Conservation (phyloP, 306 rosid species). For the Betula pendula region DNA sequence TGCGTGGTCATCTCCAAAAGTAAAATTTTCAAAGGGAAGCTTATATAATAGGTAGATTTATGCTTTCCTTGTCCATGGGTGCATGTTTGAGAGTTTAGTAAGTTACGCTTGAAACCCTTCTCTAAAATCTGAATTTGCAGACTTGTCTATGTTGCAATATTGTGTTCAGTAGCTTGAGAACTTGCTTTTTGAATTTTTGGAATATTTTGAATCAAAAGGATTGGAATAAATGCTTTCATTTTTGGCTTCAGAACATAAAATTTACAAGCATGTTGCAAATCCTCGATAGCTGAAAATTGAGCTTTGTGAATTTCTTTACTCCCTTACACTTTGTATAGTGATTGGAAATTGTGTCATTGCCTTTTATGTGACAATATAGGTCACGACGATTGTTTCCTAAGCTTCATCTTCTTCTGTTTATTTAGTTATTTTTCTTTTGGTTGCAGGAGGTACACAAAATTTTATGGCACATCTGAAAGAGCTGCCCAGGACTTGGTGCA, state of each 20-base stretch:
- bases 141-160: background rate
- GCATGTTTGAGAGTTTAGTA: background rate
- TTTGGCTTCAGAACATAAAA: background rate
- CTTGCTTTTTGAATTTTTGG: background rate
- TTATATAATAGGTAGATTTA: conserved; percentile 67
- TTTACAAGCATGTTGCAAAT: background rate
- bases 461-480: conserved; percentile 88
- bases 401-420: conserved; percentile 6
- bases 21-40: conserved; percentile 85
- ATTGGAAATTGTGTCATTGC: background rate
- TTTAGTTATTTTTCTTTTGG: conserved; percentile 23
- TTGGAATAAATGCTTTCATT: background rate
- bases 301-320: background rate
- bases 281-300: background rate
- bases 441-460: conserved; percentile 96
- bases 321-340: background rate
- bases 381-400: background rate
- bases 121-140: background rate
- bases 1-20: conserved; percentile 98
- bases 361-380: background rate
- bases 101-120: background rate
- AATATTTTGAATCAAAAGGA: background rate
- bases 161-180: background rate
- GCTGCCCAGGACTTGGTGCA: conserved; percentile 82
- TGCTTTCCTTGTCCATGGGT: conserved; percentile 13